Evolutionary conservation across 169 alveolate species (phyloP), one percentile per base, ranked within the genome.

Genomic region (Cryptosporidium tyzzeri): DNA sequence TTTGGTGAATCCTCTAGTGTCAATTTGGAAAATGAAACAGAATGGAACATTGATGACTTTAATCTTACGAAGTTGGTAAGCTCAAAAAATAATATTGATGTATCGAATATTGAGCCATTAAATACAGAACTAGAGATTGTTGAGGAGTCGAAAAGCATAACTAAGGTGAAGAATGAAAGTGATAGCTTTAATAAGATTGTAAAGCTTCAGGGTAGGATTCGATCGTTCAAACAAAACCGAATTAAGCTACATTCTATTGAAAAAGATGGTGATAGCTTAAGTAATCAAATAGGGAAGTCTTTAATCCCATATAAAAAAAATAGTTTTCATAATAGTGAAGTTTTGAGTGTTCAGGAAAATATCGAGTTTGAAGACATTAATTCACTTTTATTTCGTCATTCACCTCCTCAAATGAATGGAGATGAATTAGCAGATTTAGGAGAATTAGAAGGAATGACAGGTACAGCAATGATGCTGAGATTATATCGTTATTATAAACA

Each of bases 401-500:
- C 21, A 59, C 59, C 59, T 65, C 89, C 69, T 62, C 89, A 80
- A 55, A 59, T 71, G 62, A 35, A n/a, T 71, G 33, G 48, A 8
- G 85, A 51, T 31, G 69, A 35, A 18, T n/a, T 59, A 26, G 53
- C 26, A 29, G 31, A 14, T 59, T 21, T 37, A 10, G 59, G 41
- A 33, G 75, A 80, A 35, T 29, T 80, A 14, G 74, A 80, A 33
- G 69, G 53, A 31, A 65, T 80, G 12, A 62, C 74, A 65, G 75
- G 75, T 80, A 80, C 89, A 10, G 39, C 75, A 41, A 62, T 80
- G 65, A 58, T 80, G 74, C 44, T 80, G 1, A 80, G 89, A 80
- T 80, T 80, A 62, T 65, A 80, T 48, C 71, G 89, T 4, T 80
- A 62, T 80, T 50, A 80, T 50, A 80, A 80, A 31, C 75, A 80